phyloP scores from a whole-genome alignment of 2,329 filamentous ascomycete genomes.

The Akanthomyces dipterigenus region DNA sequence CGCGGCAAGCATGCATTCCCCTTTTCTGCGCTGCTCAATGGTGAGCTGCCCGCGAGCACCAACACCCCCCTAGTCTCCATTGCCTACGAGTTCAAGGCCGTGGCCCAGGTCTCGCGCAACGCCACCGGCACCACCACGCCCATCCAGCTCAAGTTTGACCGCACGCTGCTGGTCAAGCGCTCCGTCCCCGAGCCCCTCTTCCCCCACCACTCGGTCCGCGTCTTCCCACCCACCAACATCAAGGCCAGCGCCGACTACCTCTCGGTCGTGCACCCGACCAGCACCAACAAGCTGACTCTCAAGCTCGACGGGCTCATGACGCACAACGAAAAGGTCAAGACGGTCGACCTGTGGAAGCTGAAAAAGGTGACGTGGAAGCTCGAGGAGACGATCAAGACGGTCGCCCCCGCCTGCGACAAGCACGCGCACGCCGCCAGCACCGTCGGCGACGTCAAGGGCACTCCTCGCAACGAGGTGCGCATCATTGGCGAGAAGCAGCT shows the following conservation, averaged over 20 bases:
- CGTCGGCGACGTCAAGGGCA: conserved; percentile 50
- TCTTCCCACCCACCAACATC: conserved; percentile 94
- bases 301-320: conserved; percentile 80
- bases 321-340: conserved; percentile 60
- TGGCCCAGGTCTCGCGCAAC: conserved; percentile 49
- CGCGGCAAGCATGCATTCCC: conserved; percentile 69
- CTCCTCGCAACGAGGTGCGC: conserved; percentile 67
- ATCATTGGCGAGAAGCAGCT: conserved; percentile 75
- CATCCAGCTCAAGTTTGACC: conserved; percentile 52
- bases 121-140: conserved; percentile 22
- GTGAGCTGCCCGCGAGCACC: conserved; percentile 77
- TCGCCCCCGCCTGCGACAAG: conserved; percentile 72
- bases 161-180: conserved; percentile 67
- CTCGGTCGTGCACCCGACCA: conserved; percentile 78
- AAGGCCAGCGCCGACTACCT: conserved; percentile 78
- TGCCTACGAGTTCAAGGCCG: conserved; percentile 70
- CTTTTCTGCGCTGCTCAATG: conserved; percentile 80
- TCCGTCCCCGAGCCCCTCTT: conserved; percentile 66
- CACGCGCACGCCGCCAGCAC: conserved; percentile 53
- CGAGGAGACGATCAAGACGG: conserved; percentile 75
- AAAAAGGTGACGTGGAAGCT: conserved; percentile 91
- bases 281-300: conserved; percentile 71
- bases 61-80: conserved; percentile 67
- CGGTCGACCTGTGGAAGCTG: conserved; percentile 74
- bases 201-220: conserved; percentile 83